phyloP scores from a whole-genome alignment of 1,284 basidiomycete species.

The Fistulinella staudtii region DNA sequence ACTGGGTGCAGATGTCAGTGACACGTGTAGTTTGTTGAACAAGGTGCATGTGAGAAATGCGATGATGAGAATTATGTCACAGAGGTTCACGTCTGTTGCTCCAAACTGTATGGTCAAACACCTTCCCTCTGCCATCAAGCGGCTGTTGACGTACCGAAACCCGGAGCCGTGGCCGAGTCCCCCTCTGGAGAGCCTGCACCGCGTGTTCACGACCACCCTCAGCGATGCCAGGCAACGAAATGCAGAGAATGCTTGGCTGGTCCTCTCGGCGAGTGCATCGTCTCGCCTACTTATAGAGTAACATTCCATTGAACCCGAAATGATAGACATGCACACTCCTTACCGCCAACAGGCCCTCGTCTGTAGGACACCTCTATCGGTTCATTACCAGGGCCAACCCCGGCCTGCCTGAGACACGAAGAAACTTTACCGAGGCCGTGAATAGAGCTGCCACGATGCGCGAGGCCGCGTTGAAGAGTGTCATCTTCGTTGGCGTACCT shows the following conservation, averaged over 20 bases:
- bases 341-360: conserved; percentile 78
- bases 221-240: conserved; percentile 59
- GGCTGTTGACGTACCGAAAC: conserved; percentile 66
- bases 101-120: conserved; percentile 38
- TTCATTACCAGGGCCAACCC: conserved; percentile 60
- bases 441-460: conserved; percentile 83
- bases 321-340: conserved; percentile 77
- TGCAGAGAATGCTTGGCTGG: conserved; percentile 79
- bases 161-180: conserved; percentile 63
- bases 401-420: conserved; percentile 40
- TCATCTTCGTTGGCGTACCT: conserved; percentile 90
- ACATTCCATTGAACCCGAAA: conserved; percentile 22
- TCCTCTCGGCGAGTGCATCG: conserved; percentile 58
- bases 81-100: too few species aligned
- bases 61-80: background rate
- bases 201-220: conserved; percentile 55
- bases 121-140: conserved; percentile 57
- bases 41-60: conserved; percentile 4
- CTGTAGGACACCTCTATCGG: conserved; percentile 74
- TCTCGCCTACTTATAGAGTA: conserved; percentile 9
- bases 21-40: conserved; percentile 28
- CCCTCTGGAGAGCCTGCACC: conserved; percentile 47
- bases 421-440: conserved; percentile 49
- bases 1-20: conserved; percentile 20
- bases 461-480: conserved; percentile 91